Percentiles rank a stretch among this genome's conserved stretches.
Evolutionary conservation across 1,284 basidiomycete species (phyloP).

Genomic region (Cryptococcus amylolentus): DNA sequence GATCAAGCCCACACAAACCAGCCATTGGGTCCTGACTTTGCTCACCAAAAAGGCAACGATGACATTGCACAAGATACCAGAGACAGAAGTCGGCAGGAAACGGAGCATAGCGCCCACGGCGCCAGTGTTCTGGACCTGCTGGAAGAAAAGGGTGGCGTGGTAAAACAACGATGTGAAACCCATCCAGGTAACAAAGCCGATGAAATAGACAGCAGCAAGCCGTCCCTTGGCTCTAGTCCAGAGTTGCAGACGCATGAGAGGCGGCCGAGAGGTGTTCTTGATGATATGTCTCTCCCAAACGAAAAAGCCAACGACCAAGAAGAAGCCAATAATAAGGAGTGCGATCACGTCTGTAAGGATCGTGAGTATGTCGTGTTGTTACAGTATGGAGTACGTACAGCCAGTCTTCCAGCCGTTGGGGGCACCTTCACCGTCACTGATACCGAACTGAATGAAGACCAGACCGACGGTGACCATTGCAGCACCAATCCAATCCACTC

Average conservation of each 20-base stretch:
- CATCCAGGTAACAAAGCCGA: slow-evolving; percentile 68
- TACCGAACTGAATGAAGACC: slow-evolving; percentile 68
- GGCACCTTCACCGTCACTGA: slow-evolving; percentile 69
- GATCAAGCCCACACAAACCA: slow-evolving; percentile 61
- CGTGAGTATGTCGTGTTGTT: slow-evolving; percentile 1
- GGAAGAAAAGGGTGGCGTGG: slow-evolving; percentile 43
- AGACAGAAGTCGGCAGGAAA: slow-evolving; percentile 70
- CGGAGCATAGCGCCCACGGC: slow-evolving; percentile 67
- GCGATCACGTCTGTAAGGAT: slow-evolving; percentile 55
- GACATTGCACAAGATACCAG: slow-evolving; percentile 64
- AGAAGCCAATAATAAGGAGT: slow-evolving; percentile 61
- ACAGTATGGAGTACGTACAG: slow-evolving; percentile 55
- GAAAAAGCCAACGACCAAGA: slow-evolving; percentile 61
- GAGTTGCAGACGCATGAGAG: slow-evolving; percentile 67
- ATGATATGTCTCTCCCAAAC: slow-evolving; percentile 57
- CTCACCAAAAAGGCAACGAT: slow-evolving; percentile 46
- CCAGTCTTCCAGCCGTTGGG: slow-evolving; percentile 68
- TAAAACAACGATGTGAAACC: slow-evolving; percentile 53
- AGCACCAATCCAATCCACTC: slow-evolving; percentile 80
- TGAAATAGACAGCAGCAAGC: slow-evolving; percentile 62
- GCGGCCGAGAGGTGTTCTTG: slow-evolving; percentile 52
- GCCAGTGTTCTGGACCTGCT: slow-evolving; percentile 34
- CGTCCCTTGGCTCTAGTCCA: slow-evolving; percentile 65
- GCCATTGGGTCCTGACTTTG: slow-evolving; percentile 32
- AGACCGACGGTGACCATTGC: slow-evolving; percentile 69